Evolutionary conservation across 2,329 filamentous ascomycete species (phyloP).

Genomic region (Talaromyces pinophilus): DNA sequence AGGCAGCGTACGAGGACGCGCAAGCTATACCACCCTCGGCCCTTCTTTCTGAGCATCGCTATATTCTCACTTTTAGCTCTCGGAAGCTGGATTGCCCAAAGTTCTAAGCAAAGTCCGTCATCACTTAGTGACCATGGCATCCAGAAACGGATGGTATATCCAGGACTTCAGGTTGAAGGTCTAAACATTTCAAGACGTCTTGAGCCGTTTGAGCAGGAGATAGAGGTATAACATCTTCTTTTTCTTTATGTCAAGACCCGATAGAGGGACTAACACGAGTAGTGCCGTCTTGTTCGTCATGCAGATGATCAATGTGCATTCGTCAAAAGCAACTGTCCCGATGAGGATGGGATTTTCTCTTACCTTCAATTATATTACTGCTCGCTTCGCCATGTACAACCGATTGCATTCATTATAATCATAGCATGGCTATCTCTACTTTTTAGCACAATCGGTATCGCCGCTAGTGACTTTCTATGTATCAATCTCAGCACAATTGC

Average conservation of each 20-base stretch:
- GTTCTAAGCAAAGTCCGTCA: neutral
- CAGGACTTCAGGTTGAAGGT: neutral
- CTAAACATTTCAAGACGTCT: neutral
- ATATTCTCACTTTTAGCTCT: constrained; percentile 38
- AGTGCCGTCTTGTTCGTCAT: constrained; percentile 79
- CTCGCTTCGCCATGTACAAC: constrained; percentile 65
- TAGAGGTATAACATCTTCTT: constrained; percentile 13
- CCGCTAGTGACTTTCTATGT: constrained; percentile 97
- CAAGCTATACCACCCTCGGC: constrained; percentile 42
- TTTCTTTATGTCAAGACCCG: neutral
- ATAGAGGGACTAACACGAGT: neutral
- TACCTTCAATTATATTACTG: constrained; percentile 95
- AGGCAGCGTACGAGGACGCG: constrained; percentile 26
- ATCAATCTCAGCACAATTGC: constrained; percentile 94
- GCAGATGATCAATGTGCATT: constrained; percentile 83
- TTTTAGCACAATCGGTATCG: constrained; percentile 96
- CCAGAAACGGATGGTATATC: constrained; percentile 10
- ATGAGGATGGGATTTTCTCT: constrained; percentile 83
- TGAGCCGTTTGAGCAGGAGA: constrained; percentile 6
- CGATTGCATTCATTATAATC: constrained; percentile 76
- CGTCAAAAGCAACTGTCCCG: constrained; percentile 75
- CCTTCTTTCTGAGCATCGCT: constrained; percentile 51
- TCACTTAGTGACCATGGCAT: neutral
- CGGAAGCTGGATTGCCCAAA: constrained; percentile 31
- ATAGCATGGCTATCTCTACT: constrained; percentile 82